These are phyloP conservation scores for Artomyces pyxidatus DNA, from an alignment of 768 basidiomycete genomes.

Conservation along the genomic window DNA sequence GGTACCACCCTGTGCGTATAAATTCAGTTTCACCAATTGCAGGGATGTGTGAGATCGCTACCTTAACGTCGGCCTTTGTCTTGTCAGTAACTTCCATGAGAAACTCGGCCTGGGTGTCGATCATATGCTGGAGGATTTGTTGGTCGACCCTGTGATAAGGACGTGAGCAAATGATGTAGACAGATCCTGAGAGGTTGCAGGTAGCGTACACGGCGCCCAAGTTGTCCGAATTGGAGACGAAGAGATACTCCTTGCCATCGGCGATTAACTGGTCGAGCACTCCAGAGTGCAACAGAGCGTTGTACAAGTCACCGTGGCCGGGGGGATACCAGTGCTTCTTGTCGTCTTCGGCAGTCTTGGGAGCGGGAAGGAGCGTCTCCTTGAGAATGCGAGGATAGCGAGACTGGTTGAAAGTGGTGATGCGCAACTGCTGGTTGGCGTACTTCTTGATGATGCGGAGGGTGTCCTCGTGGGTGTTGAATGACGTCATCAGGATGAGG, in stretches of 20 bases:
- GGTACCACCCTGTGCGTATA: constrained; percentile 61
- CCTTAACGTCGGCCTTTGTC: constrained; percentile 79
- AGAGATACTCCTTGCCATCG: constrained; percentile 94
- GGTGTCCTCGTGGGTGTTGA: constrained; percentile 97
- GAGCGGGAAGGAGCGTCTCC: constrained; percentile 80
- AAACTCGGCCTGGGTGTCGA: constrained; percentile 74
- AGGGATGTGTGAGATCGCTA: constrained; percentile 9
- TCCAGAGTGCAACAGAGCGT: constrained; percentile 84
- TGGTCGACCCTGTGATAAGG: constrained; percentile 15
- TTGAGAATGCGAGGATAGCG: constrained; percentile 90
- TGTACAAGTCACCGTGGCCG: constrained; percentile 95
- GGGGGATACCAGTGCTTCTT: constrained; percentile 96
- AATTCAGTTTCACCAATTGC: background rate
- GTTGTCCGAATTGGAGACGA: constrained; percentile 97
- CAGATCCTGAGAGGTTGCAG: background rate
- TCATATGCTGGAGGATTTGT: constrained; percentile 81
- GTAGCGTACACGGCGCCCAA: constrained; percentile 77
- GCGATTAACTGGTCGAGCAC: constrained; percentile 83
- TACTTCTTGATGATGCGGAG: constrained; percentile 96
- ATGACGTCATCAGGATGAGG: constrained; percentile 98
- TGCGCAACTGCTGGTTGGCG: constrained; percentile 88
- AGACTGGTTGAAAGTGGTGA: constrained; percentile 90
- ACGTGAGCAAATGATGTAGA: background rate
- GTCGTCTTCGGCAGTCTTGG: constrained; percentile 69
- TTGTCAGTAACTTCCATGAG: constrained; percentile 96